Base-by-base conservation (phyloP, 106 monocot species). In the Dendrobium officinale region DNA sequence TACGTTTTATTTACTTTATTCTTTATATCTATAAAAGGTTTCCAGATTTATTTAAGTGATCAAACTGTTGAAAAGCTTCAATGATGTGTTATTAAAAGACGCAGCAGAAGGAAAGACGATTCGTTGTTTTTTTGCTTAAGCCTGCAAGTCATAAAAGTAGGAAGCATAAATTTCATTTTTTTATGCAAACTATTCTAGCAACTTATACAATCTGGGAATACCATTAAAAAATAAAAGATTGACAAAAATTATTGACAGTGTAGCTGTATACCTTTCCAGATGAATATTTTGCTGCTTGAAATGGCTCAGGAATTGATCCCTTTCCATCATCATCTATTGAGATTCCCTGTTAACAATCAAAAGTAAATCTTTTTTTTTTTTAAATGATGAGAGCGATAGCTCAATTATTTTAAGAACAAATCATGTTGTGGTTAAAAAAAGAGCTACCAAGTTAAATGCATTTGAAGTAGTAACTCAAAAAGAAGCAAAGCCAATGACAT, bases 251-350 rank as follows among this genome's bases (percentile, higher is more conserved):
- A 51, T 51, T 51, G 13, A 51, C 20, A 41, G 17, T 7, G 18
- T 42, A 5, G 24, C 6, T 22, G 77, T 56, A 40, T 20, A 89
- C 86, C 86, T 86, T 80, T 19, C 90, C 89, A 59, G 87, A 90
- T 27, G 93, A 93, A 59, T 91, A 88, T 59, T 91, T 90, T 42
- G 95, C 91, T 51, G 99, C 95, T 1, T 88, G 80, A 84, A 99
- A 95, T 44, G 81, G 90, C 73, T 90, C 86, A 10, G 93, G 86
- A 59, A 78, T 83, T 73, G 87, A 55, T 31, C 49, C 72, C 73
- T 84, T 88, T n/a, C 80, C 15, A 20, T 80, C 83, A 56, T 84
- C 86, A 48, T 92, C 83, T 40, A 92, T 77, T 10, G 82, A 81
- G 77, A 97, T 82, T 55, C 94, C 92, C 94, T 92, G 85, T 67